These are phyloP conservation scores for Zygnema circumcarinatum DNA, from an alignment of 139 green algal species.

Conservation along the genomic window DNA sequence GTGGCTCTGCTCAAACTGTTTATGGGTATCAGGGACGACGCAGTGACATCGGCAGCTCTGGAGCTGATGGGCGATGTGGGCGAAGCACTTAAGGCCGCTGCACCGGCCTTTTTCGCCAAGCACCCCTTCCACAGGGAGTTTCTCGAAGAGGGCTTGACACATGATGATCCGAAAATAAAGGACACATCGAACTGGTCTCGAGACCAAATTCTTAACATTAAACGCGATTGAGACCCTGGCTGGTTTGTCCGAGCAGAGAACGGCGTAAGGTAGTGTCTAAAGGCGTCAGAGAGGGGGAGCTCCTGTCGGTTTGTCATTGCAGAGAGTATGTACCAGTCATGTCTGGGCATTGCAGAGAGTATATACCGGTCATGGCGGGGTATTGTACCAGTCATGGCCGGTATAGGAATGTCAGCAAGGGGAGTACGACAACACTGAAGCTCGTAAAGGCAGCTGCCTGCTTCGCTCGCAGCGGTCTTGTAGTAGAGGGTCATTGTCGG, in stretches of 20 bases:
- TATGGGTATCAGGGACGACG: conserved; percentile 58
- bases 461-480: neutral
- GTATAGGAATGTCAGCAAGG: too few relatives aligned
- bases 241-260: neutral
- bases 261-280: too few relatives aligned
- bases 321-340: neutral
- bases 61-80: conserved; percentile 79
- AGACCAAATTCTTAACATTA: conserved; percentile 74
- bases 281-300: neutral
- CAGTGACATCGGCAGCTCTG: conserved; percentile 70
- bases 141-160: conserved; percentile 53
- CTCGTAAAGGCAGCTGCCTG: neutral
- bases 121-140: conserved; percentile 58
- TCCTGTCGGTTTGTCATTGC: neutral
- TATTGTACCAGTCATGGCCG: too few relatives aligned
- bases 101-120: conserved; percentile 48
- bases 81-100: conserved; percentile 37
- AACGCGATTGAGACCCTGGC: too few relatives aligned
- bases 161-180: conserved; percentile 45
- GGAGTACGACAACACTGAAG: too few relatives aligned
- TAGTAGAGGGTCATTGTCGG: neutral
- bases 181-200: conserved; percentile 50
- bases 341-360: neutral
- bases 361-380: neutral
- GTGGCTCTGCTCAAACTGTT: neutral